Base-by-base conservation (phyloP, 2,329 filamentous ascomycete genomes). In the Alternaria consortialis region DNA sequence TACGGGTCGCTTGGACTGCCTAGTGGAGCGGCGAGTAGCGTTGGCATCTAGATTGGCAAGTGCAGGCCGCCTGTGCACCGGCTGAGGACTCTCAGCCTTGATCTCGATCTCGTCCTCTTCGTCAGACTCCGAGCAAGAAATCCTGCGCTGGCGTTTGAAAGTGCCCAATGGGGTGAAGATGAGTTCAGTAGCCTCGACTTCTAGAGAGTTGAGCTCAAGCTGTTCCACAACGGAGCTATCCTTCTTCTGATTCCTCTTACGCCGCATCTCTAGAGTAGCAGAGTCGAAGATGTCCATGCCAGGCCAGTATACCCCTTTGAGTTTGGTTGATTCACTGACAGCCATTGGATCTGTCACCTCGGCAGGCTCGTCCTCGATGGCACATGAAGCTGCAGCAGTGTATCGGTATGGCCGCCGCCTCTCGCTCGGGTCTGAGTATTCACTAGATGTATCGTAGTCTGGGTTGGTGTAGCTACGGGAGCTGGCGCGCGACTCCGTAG, bases 271-370 rank as follows among this genome's bases (percentile, higher is more conserved):
- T 15, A 88, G 85, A 5, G 89, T 91, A 5, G 91, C 91, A 54
- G 91, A 88, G 76, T 94, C 91, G 74, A 94, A 93, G n/a, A 92
- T 84, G 54, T 87, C 86, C 91, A 94, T 94, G 17, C 91, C 91
- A 3, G 90, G 89, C 84, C 89, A 93, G 47, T 87, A 82, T n/a
- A 89, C 81, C 2, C 91, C 91, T 76, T 94, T 94, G 54, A 93
- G 83, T 71, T 83, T 86, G 60, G 77, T 82, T 51, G 71, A 74
- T 56, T 81, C 79, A 42, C 74, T 79, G 27, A 73, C 72, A 47
- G 69, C 69, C 54, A 69, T 71, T 23, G 72, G 68, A 25, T 74
- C 71, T 25, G 62, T 54, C 27, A 58, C 34, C 11, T 74, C 73
- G 29, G 51, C 58, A 31, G 68, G 64, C 9, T 76, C 75, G 40